Base-by-base conservation (phyloP, 495 filamentous ascomycete species). In the Wilcoxina mikolae region DNA sequence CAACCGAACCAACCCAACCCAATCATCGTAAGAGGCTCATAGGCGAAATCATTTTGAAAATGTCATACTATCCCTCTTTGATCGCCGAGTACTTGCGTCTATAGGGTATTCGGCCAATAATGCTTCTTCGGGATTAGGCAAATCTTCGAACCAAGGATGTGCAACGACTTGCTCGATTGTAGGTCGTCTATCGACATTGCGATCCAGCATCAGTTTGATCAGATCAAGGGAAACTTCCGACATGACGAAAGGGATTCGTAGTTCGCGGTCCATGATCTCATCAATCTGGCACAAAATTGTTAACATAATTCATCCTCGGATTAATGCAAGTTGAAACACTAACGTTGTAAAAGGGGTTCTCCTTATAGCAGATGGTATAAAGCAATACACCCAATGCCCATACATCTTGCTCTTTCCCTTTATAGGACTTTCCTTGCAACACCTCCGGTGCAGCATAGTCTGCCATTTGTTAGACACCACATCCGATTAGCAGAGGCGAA, bases 391-490 rank as follows among this genome's bases (percentile, higher is more conserved):
- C 91, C n/a, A 96, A 77, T 12, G 91, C 91, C 91, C 91, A 98
- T 51, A 96, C 87, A 58, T 98, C 91, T 72, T 98, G 93, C 67
- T 94, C 89, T 68, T 89, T 93, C 61, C 91, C 91, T 57, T 84
- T 80, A 70, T 98, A 98, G 20, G 91, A 83, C 64, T 81, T 82
- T 38, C 91, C 91, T 28, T 85, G 85, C n/a, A 98, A 76, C 38
- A 96, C 93, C 71, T 98, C 91, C 22, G 91, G 91, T 2, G 91
- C 91, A 39, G 91, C 91, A 68, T 98, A 98, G 73, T 98, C 91
- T 98, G 56, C 39, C 50, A 52, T 25, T 12, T 4, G 49, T 52
- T 41, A 52, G 49, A 35, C 4, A 43, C 7, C 31, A 43, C 39
- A 43, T 20, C 7, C 4, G 17, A 43, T 20, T 18, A 20, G 4